Evolutionary conservation across 75 land plant genomes (phyloP).

Genomic region (Larix kaempferi): DNA sequence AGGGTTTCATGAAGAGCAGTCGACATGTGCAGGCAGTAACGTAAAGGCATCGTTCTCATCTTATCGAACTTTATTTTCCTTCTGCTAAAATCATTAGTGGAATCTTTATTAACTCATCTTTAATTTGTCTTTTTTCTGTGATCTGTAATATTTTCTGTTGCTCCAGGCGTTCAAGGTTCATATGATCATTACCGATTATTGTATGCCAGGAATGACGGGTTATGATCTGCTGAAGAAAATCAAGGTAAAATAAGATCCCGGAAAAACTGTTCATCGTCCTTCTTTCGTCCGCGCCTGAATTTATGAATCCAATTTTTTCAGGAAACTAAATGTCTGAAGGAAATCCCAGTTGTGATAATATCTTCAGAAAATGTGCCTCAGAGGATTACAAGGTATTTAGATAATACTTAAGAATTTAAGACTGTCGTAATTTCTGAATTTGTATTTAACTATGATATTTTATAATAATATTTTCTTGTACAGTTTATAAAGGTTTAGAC

Average conservation of each 20-base stretch:
- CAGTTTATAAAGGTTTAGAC: neutral
- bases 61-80: neutral
- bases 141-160: neutral
- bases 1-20: slow-evolving; percentile 14
- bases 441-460: too few species aligned
- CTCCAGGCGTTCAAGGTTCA: slow-evolving; percentile 15
- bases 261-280: neutral
- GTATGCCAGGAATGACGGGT: slow-evolving; percentile 37
- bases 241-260: slow-evolving; percentile 16
- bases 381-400: slow-evolving; percentile 52
- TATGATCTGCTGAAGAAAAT: slow-evolving; percentile 24
- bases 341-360: slow-evolving; percentile 82
- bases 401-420: too few species aligned
- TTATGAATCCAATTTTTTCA: slow-evolving; percentile 1
- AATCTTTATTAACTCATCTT: neutral
- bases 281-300: neutral
- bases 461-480: too few species aligned
- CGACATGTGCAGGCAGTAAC: neutral
- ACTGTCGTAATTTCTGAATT: too few species aligned
- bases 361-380: slow-evolving; percentile 68
- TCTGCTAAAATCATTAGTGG: neutral
- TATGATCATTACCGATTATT: slow-evolving; percentile 29
- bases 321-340: slow-evolving; percentile 43
- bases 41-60: neutral
- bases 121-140: neutral